Conservation (phyloP, 2,329 filamentous ascomycete species). For the Coleophoma eucalyptorum region DNA sequence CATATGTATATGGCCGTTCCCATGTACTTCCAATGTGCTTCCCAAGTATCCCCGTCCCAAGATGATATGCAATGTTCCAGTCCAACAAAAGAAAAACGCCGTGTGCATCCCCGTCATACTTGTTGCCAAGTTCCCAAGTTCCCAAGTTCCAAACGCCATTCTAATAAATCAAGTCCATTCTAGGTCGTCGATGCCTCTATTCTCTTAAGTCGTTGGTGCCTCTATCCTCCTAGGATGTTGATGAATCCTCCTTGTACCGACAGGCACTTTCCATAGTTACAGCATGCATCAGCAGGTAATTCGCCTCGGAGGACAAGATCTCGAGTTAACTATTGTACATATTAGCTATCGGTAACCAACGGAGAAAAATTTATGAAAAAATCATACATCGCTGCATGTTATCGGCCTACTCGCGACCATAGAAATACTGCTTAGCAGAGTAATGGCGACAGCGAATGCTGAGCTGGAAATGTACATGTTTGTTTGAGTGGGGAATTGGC, state of each 20-base stretch:
- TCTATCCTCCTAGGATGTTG: conserved; percentile 16
- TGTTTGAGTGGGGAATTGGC: too few species aligned
- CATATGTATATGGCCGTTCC: not conserved
- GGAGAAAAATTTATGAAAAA: too few species aligned
- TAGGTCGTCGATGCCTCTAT: conserved; percentile 1
- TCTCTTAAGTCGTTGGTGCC: conserved; percentile 3
- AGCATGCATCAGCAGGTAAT: conserved; percentile 20
- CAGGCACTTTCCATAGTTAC: conserved; percentile 20
- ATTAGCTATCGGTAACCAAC: not conserved
- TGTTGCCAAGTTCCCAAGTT: not conserved
- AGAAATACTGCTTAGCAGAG: too few species aligned
- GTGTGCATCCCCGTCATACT: not conserved
- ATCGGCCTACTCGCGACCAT: too few species aligned
- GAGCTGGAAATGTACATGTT: too few species aligned
- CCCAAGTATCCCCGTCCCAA: too few species aligned
- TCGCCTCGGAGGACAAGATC: conserved; percentile 20
- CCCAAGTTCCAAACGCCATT: not conserved
- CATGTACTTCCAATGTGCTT: too few species aligned
- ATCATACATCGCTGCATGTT: too few species aligned
- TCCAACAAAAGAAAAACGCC: not conserved
- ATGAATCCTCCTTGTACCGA: conserved; percentile 11
- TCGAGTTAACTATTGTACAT: conserved; percentile 9
- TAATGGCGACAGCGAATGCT: too few species aligned
- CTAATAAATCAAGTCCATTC: too few species aligned
- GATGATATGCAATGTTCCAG: too few species aligned